These are phyloP conservation scores for Myriosclerotinia scirpicola DNA, from an alignment of 2,329 filamentous ascomycete genomes.

Conservation along the genomic window DNA sequence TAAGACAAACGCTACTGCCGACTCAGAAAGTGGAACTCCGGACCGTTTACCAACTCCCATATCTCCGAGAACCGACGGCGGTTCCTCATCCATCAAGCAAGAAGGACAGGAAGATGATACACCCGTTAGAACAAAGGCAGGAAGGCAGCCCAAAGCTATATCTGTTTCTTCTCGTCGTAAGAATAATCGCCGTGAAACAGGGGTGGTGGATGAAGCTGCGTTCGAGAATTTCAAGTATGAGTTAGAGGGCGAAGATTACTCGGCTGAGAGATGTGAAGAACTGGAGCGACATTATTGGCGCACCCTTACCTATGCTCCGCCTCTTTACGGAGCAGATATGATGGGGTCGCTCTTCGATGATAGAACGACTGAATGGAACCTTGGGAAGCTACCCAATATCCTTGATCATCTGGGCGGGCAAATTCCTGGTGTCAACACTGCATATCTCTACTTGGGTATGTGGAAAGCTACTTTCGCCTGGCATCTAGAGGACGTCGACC, in stretches of 20 bases:
- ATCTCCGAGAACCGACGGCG: conserved; percentile 48
- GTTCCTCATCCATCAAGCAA: conserved; percentile 39
- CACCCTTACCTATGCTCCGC: conserved; percentile 89
- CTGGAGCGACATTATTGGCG: conserved; percentile 97
- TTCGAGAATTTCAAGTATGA: conserved; percentile 91
- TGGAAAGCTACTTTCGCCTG: conserved; percentile 99
- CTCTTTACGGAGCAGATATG: conserved; percentile 95
- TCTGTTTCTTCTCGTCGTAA: conserved; percentile 86
- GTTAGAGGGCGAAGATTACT: conserved; percentile 83
- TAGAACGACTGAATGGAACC: conserved; percentile 80
- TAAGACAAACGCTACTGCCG: conserved; percentile 30
- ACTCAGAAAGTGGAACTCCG: conserved; percentile 45
- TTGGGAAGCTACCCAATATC: conserved; percentile 90
- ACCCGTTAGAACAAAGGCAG: conserved; percentile 44
- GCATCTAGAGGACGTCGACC: conserved; percentile 97
- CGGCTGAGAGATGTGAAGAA: conserved; percentile 87
- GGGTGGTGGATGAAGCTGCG: conserved; percentile 81
- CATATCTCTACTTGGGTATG: conserved; percentile 97
- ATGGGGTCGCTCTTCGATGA: conserved; percentile 94
- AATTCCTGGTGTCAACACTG: conserved; percentile 95
- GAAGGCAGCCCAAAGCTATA: conserved; percentile 52
- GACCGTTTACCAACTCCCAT: conserved; percentile 54
- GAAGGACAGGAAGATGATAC: conserved; percentile 48
- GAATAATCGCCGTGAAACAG: conserved; percentile 77
- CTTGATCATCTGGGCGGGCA: conserved; percentile 93